phyloP scores from a whole-genome alignment of 163 green algal species.

The Volvox carteri region DNA sequence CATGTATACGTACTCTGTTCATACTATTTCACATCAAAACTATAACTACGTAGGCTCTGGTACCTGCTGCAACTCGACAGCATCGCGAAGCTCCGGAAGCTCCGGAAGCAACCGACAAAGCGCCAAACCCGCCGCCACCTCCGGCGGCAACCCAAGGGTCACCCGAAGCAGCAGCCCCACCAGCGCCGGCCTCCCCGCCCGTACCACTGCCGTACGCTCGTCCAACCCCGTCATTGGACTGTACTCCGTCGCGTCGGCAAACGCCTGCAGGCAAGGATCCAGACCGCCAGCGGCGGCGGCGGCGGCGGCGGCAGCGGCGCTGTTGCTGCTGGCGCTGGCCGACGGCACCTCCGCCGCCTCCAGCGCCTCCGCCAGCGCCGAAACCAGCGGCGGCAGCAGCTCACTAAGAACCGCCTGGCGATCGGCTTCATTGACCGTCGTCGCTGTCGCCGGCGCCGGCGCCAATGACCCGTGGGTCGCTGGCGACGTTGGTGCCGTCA shows the following conservation, averaged over 20 bases:
- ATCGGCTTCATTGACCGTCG: not conserved
- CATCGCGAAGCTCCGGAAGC: not conserved
- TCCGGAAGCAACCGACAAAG: constrained; percentile 26
- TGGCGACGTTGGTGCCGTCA: too few relatives aligned
- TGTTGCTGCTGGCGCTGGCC: not conserved
- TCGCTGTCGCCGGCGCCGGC: not conserved
- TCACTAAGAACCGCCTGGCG: constrained; percentile 4
- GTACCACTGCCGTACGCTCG: constrained; percentile 22
- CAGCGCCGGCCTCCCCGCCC: constrained; percentile 13
- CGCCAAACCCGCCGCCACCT: not conserved
- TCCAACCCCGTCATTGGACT: constrained; percentile 18
- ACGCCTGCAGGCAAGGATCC: constrained; percentile 28
- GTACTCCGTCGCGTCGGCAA: constrained; percentile 3
- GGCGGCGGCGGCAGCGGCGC: not conserved
- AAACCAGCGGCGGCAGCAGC: constrained; percentile 41
- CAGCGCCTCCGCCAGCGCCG: constrained; percentile 29
- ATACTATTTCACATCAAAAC: too few relatives aligned
- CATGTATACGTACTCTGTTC: too few relatives aligned
- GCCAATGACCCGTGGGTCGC: not conserved
- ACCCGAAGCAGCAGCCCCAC: constrained; percentile 22
- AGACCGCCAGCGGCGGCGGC: not conserved
- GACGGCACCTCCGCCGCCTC: constrained; percentile 3
- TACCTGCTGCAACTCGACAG: constrained; percentile 47
- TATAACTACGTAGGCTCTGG: too few relatives aligned
- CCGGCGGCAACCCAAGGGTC: not conserved